Base-by-base conservation (phyloP, 2,329 filamentous ascomycete species). In the Hymenoscyphus scutula region DNA sequence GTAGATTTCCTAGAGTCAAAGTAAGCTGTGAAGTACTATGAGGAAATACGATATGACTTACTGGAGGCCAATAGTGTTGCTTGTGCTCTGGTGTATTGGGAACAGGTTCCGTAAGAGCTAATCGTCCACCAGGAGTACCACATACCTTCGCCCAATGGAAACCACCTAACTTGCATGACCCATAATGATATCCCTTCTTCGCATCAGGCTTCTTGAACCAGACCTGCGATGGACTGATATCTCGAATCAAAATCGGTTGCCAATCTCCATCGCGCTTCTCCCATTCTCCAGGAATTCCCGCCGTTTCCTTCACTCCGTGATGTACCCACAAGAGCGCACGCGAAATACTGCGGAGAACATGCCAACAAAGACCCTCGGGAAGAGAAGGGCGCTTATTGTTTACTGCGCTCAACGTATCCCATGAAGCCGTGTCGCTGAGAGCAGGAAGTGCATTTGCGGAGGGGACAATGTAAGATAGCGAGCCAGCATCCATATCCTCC, bases 341-440 rank as follows among this genome's bases (percentile, higher is more conserved):
- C 15, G 80, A 71, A 55, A 84, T 71, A 7, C 78, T 80, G 11
- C 75, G 70, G 13, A 81, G 74, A 8, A 85, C 82, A 67, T 85
- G 82, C 83, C 83, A 86, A 65, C 82, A 82, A 13, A 85, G 74
- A 2, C 77, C 76, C 67, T 85, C 83, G 0, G 82, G 82, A 65
- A 80, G 81, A 0, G 38, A 66, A 48, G 65, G 67, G 17, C 68
- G 64, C 4, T 64, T 67, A 29, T 73, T 65, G 17, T 73, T 68
- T 2, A 73, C 54, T 2, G 69, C 58, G 5, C 63, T 65, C 38
- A 71, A 64, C 2, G 25, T 29, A 19, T 62, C 61, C 71, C 72
- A 73, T 4, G 68, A 67, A 3, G 53, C 32, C 8, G 66, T 58
- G 15, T 69, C 62, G 19, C 64, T 27, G 23, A 68, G 62, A 1